phyloP scores from a whole-genome alignment of 352 stramenopile species.

The Pythium folliculosum region DNA sequence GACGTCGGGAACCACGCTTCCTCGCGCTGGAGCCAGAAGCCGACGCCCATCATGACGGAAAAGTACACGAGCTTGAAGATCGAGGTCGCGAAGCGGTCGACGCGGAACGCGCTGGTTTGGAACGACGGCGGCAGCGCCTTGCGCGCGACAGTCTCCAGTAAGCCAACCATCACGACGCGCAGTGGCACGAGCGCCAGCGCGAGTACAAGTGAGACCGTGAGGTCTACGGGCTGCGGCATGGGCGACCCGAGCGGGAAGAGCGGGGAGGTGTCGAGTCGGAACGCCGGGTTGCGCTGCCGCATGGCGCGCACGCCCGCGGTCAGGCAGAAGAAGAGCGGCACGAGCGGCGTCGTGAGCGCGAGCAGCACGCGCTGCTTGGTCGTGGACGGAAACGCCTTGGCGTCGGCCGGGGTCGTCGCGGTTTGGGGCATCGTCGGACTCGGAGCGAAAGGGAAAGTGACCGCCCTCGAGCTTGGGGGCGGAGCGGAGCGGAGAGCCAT shows the following conservation, averaged over 20 bases:
- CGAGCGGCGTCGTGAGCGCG: neutral
- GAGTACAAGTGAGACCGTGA: neutral
- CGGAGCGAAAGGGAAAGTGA: too few species aligned
- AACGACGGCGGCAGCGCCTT: neutral
- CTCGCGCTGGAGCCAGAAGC: conserved; percentile 18
- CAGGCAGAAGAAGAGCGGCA: neutral
- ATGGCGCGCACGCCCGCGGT: neutral
- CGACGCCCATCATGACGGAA: conserved; percentile 34
- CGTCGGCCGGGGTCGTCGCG: too few species aligned
- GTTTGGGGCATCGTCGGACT: too few species aligned
- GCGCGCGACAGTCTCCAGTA: neutral
- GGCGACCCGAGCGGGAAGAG: too few species aligned
- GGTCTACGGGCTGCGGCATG: neutral
- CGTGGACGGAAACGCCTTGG: neutral
- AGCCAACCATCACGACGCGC: neutral
- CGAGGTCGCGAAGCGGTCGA: conserved; percentile 56
- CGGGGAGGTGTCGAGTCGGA: neutral
- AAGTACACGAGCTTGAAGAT: conserved; percentile 68
- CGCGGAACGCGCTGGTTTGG: conserved; percentile 19
- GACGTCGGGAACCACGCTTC: neutral
- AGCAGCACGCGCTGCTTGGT: conserved; percentile 1
- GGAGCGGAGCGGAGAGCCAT: too few species aligned
- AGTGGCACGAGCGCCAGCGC: neutral
- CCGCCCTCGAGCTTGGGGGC: too few species aligned
- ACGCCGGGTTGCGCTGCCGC: neutral